A percentile compares a stretch with the other conserved stretches of the same genome.
Evolutionary conservation across 257 asterid genomes (phyloP).

Genomic region (Nicotiana undulata): DNA sequence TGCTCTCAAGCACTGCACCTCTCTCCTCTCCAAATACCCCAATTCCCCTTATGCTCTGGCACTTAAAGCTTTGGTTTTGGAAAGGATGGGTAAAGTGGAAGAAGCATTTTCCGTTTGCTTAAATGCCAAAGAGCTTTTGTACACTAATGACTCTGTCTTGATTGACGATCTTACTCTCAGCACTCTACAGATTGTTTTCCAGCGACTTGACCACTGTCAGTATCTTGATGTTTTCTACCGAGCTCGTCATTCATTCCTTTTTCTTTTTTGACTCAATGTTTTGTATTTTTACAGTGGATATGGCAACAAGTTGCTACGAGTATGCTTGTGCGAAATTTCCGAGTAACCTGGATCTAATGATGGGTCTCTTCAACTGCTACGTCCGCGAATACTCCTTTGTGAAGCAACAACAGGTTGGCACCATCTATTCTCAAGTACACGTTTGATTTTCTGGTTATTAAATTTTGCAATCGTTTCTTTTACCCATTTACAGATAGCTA

Average conservation of each 20-base stretch:
- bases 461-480: not conserved
- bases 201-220: conserved; percentile 85
- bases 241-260: not conserved
- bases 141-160: conserved; percentile 43
- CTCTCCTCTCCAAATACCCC: conserved; percentile 72
- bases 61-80: conserved; percentile 77
- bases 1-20: conserved; percentile 71
- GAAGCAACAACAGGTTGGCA: conserved; percentile 95
- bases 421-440: not conserved
- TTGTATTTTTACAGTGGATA: conserved; percentile 56
- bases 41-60: conserved; percentile 87
- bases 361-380: conserved; percentile 88
- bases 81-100: conserved; percentile 77
- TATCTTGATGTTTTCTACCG: conserved; percentile 1
- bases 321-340: conserved; percentile 75
- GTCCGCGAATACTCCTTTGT: conserved; percentile 90
- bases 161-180: conserved; percentile 92
- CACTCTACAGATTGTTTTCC: conserved; percentile 90
- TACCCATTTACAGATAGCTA: conserved; percentile 58
- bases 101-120: conserved; percentile 77
- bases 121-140: conserved; percentile 68
- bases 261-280: not conserved
- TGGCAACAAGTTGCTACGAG: conserved; percentile 94
- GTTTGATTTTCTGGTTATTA: not conserved
- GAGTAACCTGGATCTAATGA: conserved; percentile 76